Base-by-base conservation (phyloP, 2,329 filamentous ascomycete genomes). In the Herpotrichia juniperi region DNA sequence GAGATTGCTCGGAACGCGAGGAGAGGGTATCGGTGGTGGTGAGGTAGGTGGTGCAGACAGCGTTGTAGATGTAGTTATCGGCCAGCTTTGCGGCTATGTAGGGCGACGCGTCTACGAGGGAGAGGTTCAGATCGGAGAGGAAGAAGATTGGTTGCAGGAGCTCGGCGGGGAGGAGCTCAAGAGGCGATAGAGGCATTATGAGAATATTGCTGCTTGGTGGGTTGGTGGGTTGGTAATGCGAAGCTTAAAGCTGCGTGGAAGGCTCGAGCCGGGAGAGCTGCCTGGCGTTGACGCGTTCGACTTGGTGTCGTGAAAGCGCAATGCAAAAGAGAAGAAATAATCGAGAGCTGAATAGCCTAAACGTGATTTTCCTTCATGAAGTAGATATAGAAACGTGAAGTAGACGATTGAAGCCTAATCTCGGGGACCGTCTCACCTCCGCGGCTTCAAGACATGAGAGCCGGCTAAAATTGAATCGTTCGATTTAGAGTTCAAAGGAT, bases 121-220 rank as follows among this genome's bases (percentile, higher is more conserved):
- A 76, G 26, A 79, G 56, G 54, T 82, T 80, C 21, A 77, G 60
- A 7, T 34, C 62, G 5, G 76, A 75, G 24, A 74, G 63, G n/a
- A 80, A 67, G 53, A 83, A 83, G 40, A 83, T 81, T 34, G 74
- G 70, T 57, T 83, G 77, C n/a, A 83, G 70, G 11, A 83, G 62
- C 61, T 83, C 81, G 2, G 74, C 63, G 0, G 81, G 81, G 0
- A 83, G 69, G 4, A 50, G 57, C 58, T 83, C 80, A 11, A 83
- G 59, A 8, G 65, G 57, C 16, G 66, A 7, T 5, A 54, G 42
- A 22, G 6, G 1, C 40, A 50, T 50, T 11, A 26, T 24, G 47
- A 19, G 34, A 4, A 24, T 21, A 5, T 8, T 30, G 17, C 9
- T 30, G 17, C 17, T 9, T 19, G 21, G 5, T 7, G 42, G 30